Evolutionary conservation across 139 green algal genomes (phyloP).

Genomic region (Penium margaritaceum): DNA sequence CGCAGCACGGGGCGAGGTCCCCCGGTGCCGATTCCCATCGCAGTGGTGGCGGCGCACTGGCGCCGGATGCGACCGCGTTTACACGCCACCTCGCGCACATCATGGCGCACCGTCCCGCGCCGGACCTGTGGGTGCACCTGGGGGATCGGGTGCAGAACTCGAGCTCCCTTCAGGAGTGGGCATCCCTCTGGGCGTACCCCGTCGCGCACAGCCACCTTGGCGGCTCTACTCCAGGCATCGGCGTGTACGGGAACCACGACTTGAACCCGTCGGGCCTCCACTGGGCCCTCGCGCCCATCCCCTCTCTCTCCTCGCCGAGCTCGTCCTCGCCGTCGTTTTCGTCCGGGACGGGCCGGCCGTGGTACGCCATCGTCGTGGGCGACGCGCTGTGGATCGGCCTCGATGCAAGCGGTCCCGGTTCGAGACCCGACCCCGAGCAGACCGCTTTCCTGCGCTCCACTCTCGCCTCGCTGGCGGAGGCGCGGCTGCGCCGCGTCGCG

Average conservation of each 20-base stretch:
- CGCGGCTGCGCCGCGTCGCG: not conserved
- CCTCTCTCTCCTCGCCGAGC: not conserved
- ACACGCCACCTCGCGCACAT: conserved; percentile 15
- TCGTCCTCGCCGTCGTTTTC: too few species aligned
- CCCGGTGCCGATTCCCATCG: too few species aligned
- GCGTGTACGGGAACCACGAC: conserved; percentile 1
- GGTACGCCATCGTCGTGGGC: conserved; percentile 3
- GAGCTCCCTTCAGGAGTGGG: not conserved
- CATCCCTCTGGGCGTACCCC: not conserved
- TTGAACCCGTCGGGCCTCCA: not conserved
- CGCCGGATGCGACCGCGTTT: too few species aligned
- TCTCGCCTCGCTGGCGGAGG: conserved; percentile 3
- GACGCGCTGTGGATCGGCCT: conserved; percentile 3
- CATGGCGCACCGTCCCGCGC: not conserved
- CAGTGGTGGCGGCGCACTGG: too few species aligned
- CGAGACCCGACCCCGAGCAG: too few species aligned
- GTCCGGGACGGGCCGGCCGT: too few species aligned
- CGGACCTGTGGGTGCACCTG: conserved; percentile 18
- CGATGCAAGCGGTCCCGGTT: too few species aligned
- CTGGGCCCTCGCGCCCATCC: not conserved
- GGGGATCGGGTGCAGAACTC: conserved; percentile 12
- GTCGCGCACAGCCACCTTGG: not conserved
- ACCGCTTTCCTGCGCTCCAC: conserved; percentile 1
- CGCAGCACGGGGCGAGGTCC: conserved; percentile 1
- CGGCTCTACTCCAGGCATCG: not conserved